Evolutionary conservation across 1,284 basidiomycete species (phyloP).

Genomic region (Cutaneotrichosporon spelunceum): DNA sequence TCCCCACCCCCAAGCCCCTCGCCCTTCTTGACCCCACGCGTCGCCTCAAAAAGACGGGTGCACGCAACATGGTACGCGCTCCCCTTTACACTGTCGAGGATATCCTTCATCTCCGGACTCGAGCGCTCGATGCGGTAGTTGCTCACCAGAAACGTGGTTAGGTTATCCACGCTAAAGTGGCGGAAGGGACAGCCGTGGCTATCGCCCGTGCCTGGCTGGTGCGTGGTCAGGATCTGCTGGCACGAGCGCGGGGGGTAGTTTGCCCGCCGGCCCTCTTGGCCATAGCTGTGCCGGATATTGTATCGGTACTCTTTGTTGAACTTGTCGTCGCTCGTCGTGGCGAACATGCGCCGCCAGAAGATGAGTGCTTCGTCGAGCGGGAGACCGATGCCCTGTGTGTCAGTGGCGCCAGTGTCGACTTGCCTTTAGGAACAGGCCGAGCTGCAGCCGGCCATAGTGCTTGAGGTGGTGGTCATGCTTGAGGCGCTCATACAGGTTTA

Average conservation of each 20-base stretch:
- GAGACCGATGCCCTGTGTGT: slow-evolving; percentile 74
- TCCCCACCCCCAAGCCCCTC: slow-evolving; percentile 78
- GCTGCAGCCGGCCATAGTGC: slow-evolving; percentile 87
- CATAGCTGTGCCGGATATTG: slow-evolving; percentile 94
- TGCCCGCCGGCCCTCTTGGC: slow-evolving; percentile 86
- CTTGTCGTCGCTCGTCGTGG: slow-evolving; percentile 78
- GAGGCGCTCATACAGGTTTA: slow-evolving; percentile 77
- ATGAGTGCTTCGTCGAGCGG: slow-evolving; percentile 90
- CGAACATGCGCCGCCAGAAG: slow-evolving; percentile 90
- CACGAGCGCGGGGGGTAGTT: slow-evolving; percentile 97
- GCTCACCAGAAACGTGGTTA: slow-evolving; percentile 71
- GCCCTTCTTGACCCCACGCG: slow-evolving; percentile 85
- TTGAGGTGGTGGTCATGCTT: slow-evolving; percentile 81
- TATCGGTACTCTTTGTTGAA: slow-evolving; percentile 99
- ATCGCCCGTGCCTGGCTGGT: slow-evolving; percentile 70
- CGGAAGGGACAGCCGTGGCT: slow-evolving; percentile 93
- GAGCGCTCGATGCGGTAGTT: slow-evolving; percentile 63
- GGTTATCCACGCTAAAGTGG: slow-evolving; percentile 80
- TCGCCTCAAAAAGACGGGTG: slow-evolving; percentile 93
- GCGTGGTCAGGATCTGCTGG: slow-evolving; percentile 76
- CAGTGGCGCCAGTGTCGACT: slow-evolving; percentile 25
- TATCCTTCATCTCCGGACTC: slow-evolving; percentile 76
- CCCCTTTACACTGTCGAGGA: slow-evolving; percentile 75
- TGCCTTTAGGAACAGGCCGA: slow-evolving; percentile 93
- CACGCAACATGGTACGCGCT: slow-evolving; percentile 94